Conservation (phyloP, 768 basidiomycete genomes). For the Nidularia pulvinata region DNA sequence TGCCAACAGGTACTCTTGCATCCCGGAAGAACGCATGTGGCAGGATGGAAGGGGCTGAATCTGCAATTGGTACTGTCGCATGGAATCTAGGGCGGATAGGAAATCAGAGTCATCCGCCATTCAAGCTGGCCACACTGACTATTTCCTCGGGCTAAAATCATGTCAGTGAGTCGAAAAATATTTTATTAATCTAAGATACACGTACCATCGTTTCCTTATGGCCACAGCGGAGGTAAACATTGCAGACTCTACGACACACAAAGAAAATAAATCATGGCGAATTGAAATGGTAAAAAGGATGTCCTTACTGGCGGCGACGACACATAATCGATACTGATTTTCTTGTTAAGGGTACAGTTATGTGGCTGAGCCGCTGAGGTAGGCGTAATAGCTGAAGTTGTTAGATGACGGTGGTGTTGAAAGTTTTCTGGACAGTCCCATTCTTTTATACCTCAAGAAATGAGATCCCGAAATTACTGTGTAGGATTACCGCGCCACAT, state of each 20-base stretch:
- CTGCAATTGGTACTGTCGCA: constrained; percentile 39
- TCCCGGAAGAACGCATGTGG: constrained; percentile 31
- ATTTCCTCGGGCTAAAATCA: constrained; percentile 21
- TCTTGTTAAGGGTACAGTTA: not conserved
- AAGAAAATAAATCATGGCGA: not conserved
- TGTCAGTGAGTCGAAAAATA: not conserved
- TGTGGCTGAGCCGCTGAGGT: too few species aligned
- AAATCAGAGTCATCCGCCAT: not conserved
- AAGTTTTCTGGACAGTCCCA: not conserved
- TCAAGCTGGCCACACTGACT: constrained; percentile 13
- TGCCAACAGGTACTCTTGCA: constrained; percentile 35
- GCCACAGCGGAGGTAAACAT: constrained; percentile 45
- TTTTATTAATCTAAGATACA: constrained; percentile 6
- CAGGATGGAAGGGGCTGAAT: constrained; percentile 54
- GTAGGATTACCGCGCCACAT: too few species aligned
- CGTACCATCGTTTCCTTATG: constrained; percentile 41
- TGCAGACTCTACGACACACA: constrained; percentile 33
- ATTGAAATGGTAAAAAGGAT: not conserved
- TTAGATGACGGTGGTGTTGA: not conserved
- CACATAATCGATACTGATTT: constrained; percentile 36
- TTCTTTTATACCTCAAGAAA: constrained; percentile 10
- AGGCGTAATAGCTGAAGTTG: too few species aligned
- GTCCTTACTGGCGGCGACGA: constrained; percentile 51
- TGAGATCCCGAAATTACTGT: too few species aligned
- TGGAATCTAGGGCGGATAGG: constrained; percentile 1